A percentile compares a stretch with the other conserved stretches of the same genome.
Conservation (phyloP, 768 basidiomycete genomes). For the Artomyces pyxidatus region DNA sequence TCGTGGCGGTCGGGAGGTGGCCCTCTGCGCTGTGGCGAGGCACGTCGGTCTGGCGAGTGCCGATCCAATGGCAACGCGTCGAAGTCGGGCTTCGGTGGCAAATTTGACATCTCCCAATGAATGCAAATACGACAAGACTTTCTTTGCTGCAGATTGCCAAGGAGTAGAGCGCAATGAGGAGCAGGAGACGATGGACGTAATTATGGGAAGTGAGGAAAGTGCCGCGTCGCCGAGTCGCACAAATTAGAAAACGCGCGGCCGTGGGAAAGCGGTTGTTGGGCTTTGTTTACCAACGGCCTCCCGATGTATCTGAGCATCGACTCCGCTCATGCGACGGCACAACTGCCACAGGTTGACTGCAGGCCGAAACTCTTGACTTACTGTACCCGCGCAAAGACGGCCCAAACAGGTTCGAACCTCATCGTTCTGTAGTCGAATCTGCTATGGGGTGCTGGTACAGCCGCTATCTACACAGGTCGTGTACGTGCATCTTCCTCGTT, state of each 20-base stretch:
- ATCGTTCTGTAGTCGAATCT: too few species aligned
- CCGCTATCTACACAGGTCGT: too few species aligned
- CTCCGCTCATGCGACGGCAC: neutral
- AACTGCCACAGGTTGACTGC: neutral
- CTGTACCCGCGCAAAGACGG: too few species aligned
- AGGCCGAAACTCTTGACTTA: too few species aligned
- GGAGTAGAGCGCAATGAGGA: neutral
- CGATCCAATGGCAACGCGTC: constrained; percentile 15
- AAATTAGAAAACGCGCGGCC: neutral
- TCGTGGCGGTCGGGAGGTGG: constrained; percentile 11
- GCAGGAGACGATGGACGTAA: neutral
- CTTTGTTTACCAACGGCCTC: constrained; percentile 13
- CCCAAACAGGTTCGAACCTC: too few species aligned
- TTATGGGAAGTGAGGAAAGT: too few species aligned
- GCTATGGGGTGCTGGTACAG: too few species aligned
- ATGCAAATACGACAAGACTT: neutral
- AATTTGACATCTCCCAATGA: constrained; percentile 18
- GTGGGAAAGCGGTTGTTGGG: constrained; percentile 14
- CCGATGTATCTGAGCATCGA: neutral
- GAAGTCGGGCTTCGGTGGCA: constrained; percentile 28
- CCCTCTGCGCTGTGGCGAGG: constrained; percentile 5
- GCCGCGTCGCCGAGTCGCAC: neutral
- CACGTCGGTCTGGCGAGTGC: constrained; percentile 18
- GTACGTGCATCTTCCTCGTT: too few species aligned
- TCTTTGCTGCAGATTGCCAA: neutral